Base-by-base conservation (phyloP, 257 asterid genomes). In the Lantana camara region DNA sequence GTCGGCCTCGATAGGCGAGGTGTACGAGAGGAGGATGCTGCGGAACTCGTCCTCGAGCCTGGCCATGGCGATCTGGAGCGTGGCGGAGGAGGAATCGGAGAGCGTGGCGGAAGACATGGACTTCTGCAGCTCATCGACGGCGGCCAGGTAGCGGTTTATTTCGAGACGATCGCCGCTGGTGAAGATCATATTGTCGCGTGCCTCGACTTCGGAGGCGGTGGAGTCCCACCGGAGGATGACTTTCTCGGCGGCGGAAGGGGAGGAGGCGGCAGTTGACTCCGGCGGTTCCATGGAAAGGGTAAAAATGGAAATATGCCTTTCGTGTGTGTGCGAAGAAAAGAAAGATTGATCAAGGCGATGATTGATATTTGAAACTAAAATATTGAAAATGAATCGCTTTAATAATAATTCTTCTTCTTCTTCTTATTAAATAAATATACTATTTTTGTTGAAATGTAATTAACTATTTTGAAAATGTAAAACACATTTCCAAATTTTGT, bases 11-110 rank as follows among this genome's bases (percentile, higher is more conserved):
- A 89, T 68, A 0, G 95, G 88, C 9, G 81, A 75, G 9, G 95
- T 79, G 51, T 89, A 83, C 0, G 83, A 79, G 16, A 86, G 60
- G 63, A 92, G 89, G 70, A 92, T 86, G 76, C 49, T 83, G 4
- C 98, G 95, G 68, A 92, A 89, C 89, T 92, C 96, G 64, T 92
- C 97, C 78, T 92, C 98, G 17, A 92, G 97, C 4, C 96, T 77
- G 57, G 98, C 90, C 98, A 92, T 86, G 70, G 98, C 95, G 86
- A 89, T 86, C 95, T 89, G 96, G 48, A 89, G 93, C 22, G 84
- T 35, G 65, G 80, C 62, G 37, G 64, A 71, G 61, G 75, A 65
- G 10, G 86, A 75, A 47, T 73, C 85, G 40, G 90, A 78, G n/a
- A 90, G n/a, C 37, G 79, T 9, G 27, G 80, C 66, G 42, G 80